These are phyloP conservation scores for Juncus inflexus DNA, from an alignment of 176 grass and related monocot species.

Conservation along the genomic window DNA sequence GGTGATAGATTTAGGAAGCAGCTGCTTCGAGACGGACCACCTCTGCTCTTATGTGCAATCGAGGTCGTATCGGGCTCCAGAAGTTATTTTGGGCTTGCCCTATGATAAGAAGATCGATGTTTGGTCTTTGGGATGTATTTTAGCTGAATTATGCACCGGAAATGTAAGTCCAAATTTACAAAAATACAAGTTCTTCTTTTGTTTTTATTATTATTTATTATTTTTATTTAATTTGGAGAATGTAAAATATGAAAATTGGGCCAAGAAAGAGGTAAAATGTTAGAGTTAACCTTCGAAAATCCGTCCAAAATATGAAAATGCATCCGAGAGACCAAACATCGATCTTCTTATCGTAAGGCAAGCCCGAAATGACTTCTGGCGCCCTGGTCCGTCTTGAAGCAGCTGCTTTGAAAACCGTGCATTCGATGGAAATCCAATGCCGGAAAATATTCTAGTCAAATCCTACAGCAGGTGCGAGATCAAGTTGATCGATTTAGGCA, in stretches of 20 bases:
- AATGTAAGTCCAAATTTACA: slow-evolving; percentile 52
- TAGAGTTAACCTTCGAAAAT: too few relatives aligned
- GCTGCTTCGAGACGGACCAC: slow-evolving; percentile 97
- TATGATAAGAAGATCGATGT: slow-evolving; percentile 99
- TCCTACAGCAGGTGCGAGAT: slow-evolving; percentile 98
- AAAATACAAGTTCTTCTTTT: too few relatives aligned
- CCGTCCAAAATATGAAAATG: slow-evolving; percentile 35
- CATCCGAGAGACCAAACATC: slow-evolving; percentile 99
- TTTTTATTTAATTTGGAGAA: too few relatives aligned
- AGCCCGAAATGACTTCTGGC: slow-evolving; percentile 89
- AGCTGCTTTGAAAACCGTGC: slow-evolving; percentile 22
- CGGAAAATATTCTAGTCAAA: slow-evolving; percentile 98
- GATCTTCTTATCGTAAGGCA: slow-evolving; percentile 98
- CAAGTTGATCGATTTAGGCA: slow-evolving; percentile 98
- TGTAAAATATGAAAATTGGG: too few relatives aligned
- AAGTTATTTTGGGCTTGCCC: slow-evolving; percentile 89
- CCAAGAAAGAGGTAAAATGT: too few relatives aligned
- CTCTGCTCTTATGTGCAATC: slow-evolving; percentile 95
- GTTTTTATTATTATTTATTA: too few relatives aligned
- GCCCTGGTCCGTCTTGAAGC: too few relatives aligned
- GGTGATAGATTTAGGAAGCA: slow-evolving; percentile 98
- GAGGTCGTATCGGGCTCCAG: slow-evolving; percentile 90
- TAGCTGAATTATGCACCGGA: slow-evolving; percentile 97
- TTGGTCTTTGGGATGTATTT: slow-evolving; percentile 98
- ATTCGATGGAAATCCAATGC: slow-evolving; percentile 98